Evolutionary conservation across 1,284 basidiomycete species (phyloP).

Genomic region (Tilletia indica): DNA sequence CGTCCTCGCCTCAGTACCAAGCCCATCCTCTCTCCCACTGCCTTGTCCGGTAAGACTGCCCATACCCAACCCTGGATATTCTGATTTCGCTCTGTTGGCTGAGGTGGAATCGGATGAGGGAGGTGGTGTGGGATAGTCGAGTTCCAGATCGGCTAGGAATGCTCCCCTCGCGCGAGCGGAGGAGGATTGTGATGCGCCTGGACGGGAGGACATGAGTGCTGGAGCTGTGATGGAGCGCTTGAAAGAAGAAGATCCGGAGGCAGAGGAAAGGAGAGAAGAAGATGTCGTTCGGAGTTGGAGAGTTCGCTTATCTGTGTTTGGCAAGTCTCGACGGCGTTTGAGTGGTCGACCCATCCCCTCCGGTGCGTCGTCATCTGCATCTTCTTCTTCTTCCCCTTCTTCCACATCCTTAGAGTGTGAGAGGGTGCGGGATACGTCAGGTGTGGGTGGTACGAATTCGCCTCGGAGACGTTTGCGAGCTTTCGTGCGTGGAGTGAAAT

Average conservation of each 20-base stretch:
- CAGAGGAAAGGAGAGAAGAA: neutral
- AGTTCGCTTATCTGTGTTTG: neutral
- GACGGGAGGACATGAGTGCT: neutral
- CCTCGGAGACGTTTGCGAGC: conserved; percentile 13
- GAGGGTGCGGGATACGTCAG: neutral
- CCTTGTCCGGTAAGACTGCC: too few relatives aligned
- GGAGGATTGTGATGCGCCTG: neutral
- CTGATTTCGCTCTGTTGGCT: neutral
- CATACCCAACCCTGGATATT: too few relatives aligned
- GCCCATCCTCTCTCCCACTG: neutral
- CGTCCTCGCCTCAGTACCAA: neutral
- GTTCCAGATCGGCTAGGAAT: neutral
- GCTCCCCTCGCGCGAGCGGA: neutral
- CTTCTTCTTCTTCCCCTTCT: conserved; percentile 8
- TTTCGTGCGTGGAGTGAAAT: neutral
- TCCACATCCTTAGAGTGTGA: neutral
- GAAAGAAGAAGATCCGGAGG: neutral
- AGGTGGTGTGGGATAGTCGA: neutral
- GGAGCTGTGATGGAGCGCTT: neutral
- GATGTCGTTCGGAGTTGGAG: neutral
- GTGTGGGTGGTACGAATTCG: conserved; percentile 10
- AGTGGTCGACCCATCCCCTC: conserved; percentile 4
- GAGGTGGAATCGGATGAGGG: neutral
- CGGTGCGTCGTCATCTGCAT: conserved; percentile 8
- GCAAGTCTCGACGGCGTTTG: neutral